Percentiles rank a stretch among this genome's conserved stretches.
These are phyloP conservation scores for Vitis riparia DNA, from an alignment of 164 flowering plant species.

Conservation along the genomic window DNA sequence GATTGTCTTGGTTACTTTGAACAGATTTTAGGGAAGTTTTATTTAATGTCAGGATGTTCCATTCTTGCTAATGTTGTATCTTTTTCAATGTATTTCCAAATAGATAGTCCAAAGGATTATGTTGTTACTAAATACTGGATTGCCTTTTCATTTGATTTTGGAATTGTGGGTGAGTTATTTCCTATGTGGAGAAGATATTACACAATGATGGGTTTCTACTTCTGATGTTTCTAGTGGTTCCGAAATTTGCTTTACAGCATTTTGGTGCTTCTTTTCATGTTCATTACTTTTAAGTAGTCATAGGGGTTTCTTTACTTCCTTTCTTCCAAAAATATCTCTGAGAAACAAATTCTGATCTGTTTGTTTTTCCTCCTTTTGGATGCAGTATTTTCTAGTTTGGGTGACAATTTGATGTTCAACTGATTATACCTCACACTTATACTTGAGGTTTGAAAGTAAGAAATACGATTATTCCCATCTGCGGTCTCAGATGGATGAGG, in stretches of 20 bases:
- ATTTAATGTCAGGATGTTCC: background rate
- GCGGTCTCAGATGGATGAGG: constrained; percentile 61
- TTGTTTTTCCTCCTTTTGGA: background rate
- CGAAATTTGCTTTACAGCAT: background rate
- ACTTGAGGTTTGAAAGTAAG: background rate
- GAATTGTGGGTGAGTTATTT: background rate
- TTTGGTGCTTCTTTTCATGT: background rate
- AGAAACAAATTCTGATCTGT: background rate
- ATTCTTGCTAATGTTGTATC: background rate
- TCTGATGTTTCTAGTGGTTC: background rate
- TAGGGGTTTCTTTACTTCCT: background rate
- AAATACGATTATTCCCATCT: background rate
- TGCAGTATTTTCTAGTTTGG: constrained; percentile 2
- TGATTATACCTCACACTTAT: background rate
- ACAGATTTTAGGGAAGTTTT: too few relatives aligned
- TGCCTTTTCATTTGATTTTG: background rate
- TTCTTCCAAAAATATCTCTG: background rate
- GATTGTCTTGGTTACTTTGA: too few relatives aligned
- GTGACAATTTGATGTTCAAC: constrained; percentile 1
- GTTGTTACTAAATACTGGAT: background rate
- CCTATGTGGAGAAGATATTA: background rate
- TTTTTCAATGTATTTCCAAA: background rate
- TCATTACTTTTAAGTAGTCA: background rate
- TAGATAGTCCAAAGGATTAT: background rate
- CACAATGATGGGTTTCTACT: background rate